Evolutionary conservation across 495 filamentous ascomycete genomes (phyloP).

Genomic region (Penicillium steckii): DNA sequence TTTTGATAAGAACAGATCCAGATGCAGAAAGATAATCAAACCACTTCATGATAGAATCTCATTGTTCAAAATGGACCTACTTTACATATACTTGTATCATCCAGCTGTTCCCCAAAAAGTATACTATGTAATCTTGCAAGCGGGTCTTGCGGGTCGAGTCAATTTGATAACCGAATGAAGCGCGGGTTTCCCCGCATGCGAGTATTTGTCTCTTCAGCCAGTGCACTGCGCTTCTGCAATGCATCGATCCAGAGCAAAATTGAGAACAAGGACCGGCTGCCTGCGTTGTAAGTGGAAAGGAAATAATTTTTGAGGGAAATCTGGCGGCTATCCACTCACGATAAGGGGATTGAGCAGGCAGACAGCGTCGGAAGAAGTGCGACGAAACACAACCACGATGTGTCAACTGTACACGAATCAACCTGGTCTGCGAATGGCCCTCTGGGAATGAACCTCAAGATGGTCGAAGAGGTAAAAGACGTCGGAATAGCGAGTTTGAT

Average conservation of each 20-base stretch:
- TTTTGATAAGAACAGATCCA: too few relatives aligned
- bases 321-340: not conserved
- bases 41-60: too few relatives aligned
- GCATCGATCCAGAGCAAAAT: slow-evolving; percentile 3
- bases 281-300: slow-evolving; percentile 7
- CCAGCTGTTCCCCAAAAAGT: too few relatives aligned
- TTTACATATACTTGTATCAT: too few relatives aligned
- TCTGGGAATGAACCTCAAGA: not conserved
- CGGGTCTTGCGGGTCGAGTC: not conserved
- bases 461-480: not conserved
- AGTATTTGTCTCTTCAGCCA: not conserved
- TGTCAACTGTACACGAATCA: slow-evolving; percentile 6
- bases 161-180: not conserved
- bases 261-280: slow-evolving; percentile 11
- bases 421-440: slow-evolving; percentile 11
- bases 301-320: too few relatives aligned
- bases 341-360: slow-evolving; percentile 2
- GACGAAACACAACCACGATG: slow-evolving; percentile 14
- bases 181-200: not conserved
- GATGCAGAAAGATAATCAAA: too few relatives aligned
- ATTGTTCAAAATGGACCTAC: too few relatives aligned
- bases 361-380: slow-evolving; percentile 18
- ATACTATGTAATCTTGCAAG: too few relatives aligned
- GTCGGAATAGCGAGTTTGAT: not conserved
- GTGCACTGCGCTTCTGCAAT: not conserved